Percentiles rank a stretch among this genome's conserved stretches.
Evolutionary conservation across 2,329 filamentous ascomycete genomes (phyloP).

Genomic region (Emergomyces africanus): DNA sequence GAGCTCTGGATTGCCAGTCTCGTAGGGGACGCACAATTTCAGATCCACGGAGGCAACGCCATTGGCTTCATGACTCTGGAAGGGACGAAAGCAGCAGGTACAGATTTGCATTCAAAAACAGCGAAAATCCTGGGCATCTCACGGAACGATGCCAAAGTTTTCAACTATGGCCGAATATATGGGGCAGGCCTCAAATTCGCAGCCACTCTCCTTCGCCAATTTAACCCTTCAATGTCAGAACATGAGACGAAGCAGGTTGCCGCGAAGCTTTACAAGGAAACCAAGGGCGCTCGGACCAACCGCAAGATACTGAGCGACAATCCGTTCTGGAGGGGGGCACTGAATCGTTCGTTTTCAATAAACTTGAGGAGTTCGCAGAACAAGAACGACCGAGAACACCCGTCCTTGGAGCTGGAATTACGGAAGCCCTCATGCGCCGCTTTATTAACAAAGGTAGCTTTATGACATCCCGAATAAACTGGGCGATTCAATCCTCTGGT

Average conservation of each 20-base stretch:
- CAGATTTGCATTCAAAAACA: conserved; percentile 87
- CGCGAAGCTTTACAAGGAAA: conserved; percentile 68
- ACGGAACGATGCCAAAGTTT: conserved; percentile 89
- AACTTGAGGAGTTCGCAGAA: conserved; percentile 92
- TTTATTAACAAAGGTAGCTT: conserved; percentile 84
- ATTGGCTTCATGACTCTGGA: conserved; percentile 99
- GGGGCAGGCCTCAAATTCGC: conserved; percentile 95
- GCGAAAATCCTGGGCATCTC: conserved; percentile 87
- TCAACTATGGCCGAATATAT: conserved; percentile 98
- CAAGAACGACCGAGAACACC: conserved; percentile 84
- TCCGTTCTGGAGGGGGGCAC: conserved; percentile 93
- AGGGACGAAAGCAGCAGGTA: conserved; percentile 85
- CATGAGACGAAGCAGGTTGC: conserved; percentile 64
- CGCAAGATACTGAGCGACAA: conserved; percentile 58
- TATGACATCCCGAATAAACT: conserved; percentile 94
- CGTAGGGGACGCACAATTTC: conserved; percentile 87
- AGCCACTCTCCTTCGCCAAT: conserved; percentile 76
- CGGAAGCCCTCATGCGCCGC: conserved; percentile 79
- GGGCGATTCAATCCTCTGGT: conserved; percentile 95
- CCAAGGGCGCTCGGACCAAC: conserved; percentile 78
- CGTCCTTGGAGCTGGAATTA: conserved; percentile 88
- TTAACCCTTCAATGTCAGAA: conserved; percentile 77
- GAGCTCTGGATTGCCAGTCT: conserved; percentile 97
- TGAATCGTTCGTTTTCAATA: conserved; percentile 97
- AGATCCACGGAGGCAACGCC: conserved; percentile 88